Conservation (phyloP, 805 yeast species). For the Pichia paraexigua region DNA sequence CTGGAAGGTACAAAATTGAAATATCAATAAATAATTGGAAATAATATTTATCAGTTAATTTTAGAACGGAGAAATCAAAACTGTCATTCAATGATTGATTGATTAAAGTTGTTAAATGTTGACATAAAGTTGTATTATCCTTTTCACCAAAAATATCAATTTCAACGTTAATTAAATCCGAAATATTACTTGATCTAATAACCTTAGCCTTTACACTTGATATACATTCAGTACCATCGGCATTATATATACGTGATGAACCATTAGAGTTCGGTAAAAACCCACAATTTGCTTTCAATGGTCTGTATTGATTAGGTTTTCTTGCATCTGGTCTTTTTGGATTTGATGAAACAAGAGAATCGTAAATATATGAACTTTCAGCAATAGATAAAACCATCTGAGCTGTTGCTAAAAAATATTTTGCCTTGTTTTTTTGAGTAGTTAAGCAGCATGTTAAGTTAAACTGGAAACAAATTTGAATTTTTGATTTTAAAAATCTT, state of each 20-base stretch:
- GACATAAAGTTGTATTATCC: conserved; percentile 67
- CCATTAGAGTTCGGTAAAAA: conserved; percentile 88
- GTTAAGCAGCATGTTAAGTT: neutral
- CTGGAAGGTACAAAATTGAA: conserved; percentile 58
- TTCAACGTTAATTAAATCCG: conserved; percentile 60
- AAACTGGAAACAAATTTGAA: neutral
- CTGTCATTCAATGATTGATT: conserved; percentile 44
- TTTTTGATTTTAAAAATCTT: neutral
- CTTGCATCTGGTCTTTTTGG: conserved; percentile 76
- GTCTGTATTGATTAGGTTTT: conserved; percentile 64
- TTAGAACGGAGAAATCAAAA: conserved; percentile 45
- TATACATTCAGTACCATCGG: conserved; percentile 91
- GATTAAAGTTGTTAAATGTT: conserved; percentile 54
- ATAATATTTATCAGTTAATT: conserved; percentile 65
- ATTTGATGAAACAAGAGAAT: conserved; percentile 61
- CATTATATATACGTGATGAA: conserved; percentile 74
- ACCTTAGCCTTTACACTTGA: conserved; percentile 87
- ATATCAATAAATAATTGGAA: conserved; percentile 76
- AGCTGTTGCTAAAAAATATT: neutral
- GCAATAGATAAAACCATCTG: conserved; percentile 65
- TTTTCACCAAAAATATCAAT: conserved; percentile 74
- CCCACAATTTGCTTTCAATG: conserved; percentile 73
- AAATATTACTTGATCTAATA: conserved; percentile 34
- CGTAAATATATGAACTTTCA: conserved; percentile 67
- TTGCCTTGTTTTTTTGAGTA: too few species aligned